Base-by-base conservation (phyloP, 1,284 basidiomycete genomes). In the Salmacisia buchloeana region DNA sequence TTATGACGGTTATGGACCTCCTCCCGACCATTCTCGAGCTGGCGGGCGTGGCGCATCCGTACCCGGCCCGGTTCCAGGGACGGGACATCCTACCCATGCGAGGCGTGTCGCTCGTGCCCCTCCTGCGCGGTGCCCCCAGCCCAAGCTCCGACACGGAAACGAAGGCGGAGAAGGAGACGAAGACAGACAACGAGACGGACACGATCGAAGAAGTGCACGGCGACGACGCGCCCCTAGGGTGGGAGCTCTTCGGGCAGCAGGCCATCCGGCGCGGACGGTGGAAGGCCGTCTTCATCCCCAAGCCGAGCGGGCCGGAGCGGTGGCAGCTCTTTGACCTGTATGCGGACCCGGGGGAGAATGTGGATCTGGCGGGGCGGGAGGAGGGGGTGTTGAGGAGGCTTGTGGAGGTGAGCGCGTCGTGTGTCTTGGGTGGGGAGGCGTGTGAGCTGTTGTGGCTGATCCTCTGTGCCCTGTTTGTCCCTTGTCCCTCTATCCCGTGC, bases 1-100 rank as follows among this genome's bases (percentile, higher is more conserved):
- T 78, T 60, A 72, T 72, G 12, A 80, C 78, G 3, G 72, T 73
- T 56, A 80, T 80, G 79, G 79, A 80, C 63, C 65, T 80, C 39
- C 43, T 77, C 21, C 78, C 77, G 1, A 80, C 79, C 0, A 36
- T 79, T n/a, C 75, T 80, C 33, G 72, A 77, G 1, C 68, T 80
- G 1, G 72, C 76, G 0, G 66, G 69, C 1, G 58, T 74, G 2
- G 27, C 59, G 25, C 69, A 68, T 49, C 64, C 66, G 12, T n/a
- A 54, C 13, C 56, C 54, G 0, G 18, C 15, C 2, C 25, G 5
- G 2, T 68, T 65, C 39, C 63, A 45, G 13, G 49, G 46, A 9
- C 54, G 66, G n/a, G 1, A 21, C 5, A 60, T 68, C 5, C 52
- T 65, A 3, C 21, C 46, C 12, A 56, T 61, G 38, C 58, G 59